Conservation (phyloP, 345 rosid species). For the Rubroshorea leprosula region DNA sequence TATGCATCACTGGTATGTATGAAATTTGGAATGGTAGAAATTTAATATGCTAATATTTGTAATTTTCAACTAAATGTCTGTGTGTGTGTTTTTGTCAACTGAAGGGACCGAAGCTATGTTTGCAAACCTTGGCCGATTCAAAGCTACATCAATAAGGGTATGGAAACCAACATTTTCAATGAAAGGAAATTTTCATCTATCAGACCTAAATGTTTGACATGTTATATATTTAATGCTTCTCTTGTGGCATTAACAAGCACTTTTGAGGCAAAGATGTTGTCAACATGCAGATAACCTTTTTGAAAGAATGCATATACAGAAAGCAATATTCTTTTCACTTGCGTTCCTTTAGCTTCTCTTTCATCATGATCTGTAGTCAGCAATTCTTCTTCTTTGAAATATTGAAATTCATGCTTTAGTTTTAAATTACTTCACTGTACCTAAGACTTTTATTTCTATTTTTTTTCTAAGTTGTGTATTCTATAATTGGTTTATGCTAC, state of each 20-base stretch:
- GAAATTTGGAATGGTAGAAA: constrained; percentile 6
- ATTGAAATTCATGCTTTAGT: not conserved
- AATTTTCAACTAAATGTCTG: constrained; percentile 14
- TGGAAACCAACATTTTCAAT: constrained; percentile 11
- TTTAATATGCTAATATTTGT: constrained; percentile 8
- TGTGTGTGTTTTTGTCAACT: constrained; percentile 23
- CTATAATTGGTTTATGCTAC: not conserved
- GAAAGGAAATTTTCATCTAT: not conserved
- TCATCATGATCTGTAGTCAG: constrained; percentile 1
- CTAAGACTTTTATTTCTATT: not conserved
- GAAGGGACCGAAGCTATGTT: constrained; percentile 87
- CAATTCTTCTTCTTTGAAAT: not conserved
- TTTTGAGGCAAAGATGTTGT: not conserved
- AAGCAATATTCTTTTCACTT: not conserved
- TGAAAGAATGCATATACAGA: not conserved
- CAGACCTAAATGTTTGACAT: not conserved
- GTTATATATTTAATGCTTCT: constrained; percentile 5
- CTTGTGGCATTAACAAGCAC: not conserved
- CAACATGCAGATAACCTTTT: not conserved
- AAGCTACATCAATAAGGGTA: constrained; percentile 79
- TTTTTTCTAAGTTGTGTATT: not conserved
- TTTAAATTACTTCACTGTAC: not conserved
- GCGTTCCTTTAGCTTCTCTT: not conserved
- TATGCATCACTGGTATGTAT: constrained; percentile 73
- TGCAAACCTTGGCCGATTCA: constrained; percentile 70